Percentiles rank a stretch among this genome's conserved stretches.
phyloP scores from a whole-genome alignment of 257 asterid genomes.

The Coffea canephora region DNA sequence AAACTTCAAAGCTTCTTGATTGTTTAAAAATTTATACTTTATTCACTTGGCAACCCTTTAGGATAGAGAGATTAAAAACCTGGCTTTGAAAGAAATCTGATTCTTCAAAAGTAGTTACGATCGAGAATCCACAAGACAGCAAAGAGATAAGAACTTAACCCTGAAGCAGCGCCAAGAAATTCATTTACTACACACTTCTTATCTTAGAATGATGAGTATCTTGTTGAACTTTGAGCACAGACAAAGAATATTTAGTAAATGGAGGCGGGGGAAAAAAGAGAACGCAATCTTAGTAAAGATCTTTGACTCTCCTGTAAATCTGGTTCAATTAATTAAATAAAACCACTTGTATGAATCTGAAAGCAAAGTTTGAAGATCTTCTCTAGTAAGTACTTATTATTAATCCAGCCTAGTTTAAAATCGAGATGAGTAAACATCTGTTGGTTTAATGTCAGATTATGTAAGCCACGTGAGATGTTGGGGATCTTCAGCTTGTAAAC shows the following conservation, averaged over 20 bases:
- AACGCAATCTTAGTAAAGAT: slow-evolving; percentile 24
- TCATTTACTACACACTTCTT: background rate
- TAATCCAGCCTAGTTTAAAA: background rate
- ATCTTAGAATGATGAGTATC: background rate
- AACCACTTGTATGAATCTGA: slow-evolving; percentile 12
- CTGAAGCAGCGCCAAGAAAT: slow-evolving; percentile 7
- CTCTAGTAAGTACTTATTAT: too few relatives aligned
- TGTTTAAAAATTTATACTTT: too few relatives aligned
- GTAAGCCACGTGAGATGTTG: slow-evolving; percentile 65
- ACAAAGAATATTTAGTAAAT: slow-evolving; percentile 9
- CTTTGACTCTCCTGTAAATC: slow-evolving; percentile 45
- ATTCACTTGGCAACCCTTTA: too few relatives aligned
- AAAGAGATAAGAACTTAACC: background rate
- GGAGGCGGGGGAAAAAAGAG: background rate
- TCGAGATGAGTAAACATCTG: slow-evolving; percentile 11
- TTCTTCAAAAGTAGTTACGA: background rate
- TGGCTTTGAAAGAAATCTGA: background rate
- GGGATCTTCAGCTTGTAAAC: slow-evolving; percentile 31
- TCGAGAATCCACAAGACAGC: background rate
- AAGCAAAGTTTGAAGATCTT: slow-evolving; percentile 13
- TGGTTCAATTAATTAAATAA: slow-evolving; percentile 19
- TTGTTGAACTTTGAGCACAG: slow-evolving; percentile 12
- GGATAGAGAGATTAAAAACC: background rate
- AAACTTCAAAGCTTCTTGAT: background rate
- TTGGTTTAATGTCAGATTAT: slow-evolving; percentile 29